A percentile compares a stretch with the other conserved stretches of the same genome.
These are phyloP conservation scores for Lachancea dasiensis DNA, from an alignment of 805 yeast species.

Conservation along the genomic window DNA sequence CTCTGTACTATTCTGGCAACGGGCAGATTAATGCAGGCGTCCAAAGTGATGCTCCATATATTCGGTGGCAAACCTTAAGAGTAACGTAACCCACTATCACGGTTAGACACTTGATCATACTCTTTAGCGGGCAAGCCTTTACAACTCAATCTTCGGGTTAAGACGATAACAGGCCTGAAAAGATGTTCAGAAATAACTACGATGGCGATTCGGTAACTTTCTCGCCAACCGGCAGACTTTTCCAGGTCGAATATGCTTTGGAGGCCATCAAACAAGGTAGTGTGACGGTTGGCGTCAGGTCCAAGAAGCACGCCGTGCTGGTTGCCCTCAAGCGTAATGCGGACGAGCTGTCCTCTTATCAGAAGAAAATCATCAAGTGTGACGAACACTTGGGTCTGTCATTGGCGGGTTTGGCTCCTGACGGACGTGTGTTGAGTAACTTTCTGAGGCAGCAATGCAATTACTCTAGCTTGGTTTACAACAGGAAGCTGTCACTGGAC, in stretches of 20 bases:
- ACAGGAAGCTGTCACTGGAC: constrained; percentile 76
- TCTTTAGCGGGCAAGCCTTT: too few species aligned
- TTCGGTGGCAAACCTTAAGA: constrained; percentile 5
- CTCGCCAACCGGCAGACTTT: constrained; percentile 96
- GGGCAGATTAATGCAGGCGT: not conserved
- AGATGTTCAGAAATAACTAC: constrained; percentile 90
- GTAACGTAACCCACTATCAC: too few species aligned
- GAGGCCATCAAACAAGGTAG: constrained; percentile 98
- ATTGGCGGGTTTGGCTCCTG: constrained; percentile 96
- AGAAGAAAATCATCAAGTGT: constrained; percentile 83
- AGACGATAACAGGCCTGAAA: too few species aligned
- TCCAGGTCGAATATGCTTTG: constrained; percentile 95
- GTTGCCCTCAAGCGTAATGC: constrained; percentile 95
- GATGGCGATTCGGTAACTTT: constrained; percentile 98
- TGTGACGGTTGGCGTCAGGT: constrained; percentile 91
- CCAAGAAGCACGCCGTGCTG: constrained; percentile 80
- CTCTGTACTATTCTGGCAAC: too few species aligned
- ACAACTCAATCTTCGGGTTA: too few species aligned
- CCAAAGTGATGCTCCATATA: not conserved
- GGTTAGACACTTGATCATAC: too few species aligned
- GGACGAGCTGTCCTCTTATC: constrained; percentile 95
- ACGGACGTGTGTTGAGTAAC: constrained; percentile 89
- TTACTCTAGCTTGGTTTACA: constrained; percentile 76
- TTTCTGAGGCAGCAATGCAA: constrained; percentile 87
- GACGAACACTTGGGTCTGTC: constrained; percentile 95